Conservation (phyloP, 2,329 filamentous ascomycete genomes). For the Leptographium galeiforme region DNA sequence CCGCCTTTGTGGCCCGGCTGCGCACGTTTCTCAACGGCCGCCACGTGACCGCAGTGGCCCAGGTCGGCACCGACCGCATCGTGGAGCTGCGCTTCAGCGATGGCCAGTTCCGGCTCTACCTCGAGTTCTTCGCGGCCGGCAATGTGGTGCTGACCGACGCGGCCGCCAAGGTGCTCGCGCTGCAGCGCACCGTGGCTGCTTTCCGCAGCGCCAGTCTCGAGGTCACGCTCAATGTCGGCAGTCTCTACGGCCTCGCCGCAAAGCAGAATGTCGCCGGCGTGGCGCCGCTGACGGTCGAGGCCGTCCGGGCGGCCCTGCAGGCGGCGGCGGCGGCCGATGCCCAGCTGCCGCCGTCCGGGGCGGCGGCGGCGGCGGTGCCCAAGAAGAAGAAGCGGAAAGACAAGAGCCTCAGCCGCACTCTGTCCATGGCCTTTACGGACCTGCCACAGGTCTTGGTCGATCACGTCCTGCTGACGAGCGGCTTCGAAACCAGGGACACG, state of each 20-base stretch:
- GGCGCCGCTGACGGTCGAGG: slow-evolving; percentile 59
- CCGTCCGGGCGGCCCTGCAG: slow-evolving; percentile 55
- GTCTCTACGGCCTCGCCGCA: slow-evolving; percentile 44
- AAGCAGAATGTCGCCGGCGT: slow-evolving; percentile 49
- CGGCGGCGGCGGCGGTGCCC: neutral
- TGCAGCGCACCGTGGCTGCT: slow-evolving; percentile 41
- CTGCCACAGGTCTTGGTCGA: slow-evolving; percentile 80
- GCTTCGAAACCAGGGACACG: slow-evolving; percentile 51
- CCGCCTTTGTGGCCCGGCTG: slow-evolving; percentile 69
- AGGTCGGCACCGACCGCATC: slow-evolving; percentile 87
- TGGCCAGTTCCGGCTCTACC: slow-evolving; percentile 71
- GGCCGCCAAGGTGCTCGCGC: slow-evolving; percentile 66
- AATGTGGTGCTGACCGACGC: slow-evolving; percentile 88
- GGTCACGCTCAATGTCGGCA: slow-evolving; percentile 11
- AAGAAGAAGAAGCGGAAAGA: slow-evolving; percentile 61
- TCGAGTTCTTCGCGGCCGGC: slow-evolving; percentile 91
- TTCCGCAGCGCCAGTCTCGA: slow-evolving; percentile 12
- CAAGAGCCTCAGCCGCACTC: slow-evolving; percentile 63
- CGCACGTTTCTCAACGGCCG: slow-evolving; percentile 82
- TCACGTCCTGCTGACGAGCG: slow-evolving; percentile 56
- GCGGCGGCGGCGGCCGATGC: slow-evolving; percentile 37
- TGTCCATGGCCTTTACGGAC: slow-evolving; percentile 77
- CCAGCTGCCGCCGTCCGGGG: slow-evolving; percentile 13
- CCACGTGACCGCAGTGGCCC: slow-evolving; percentile 63
- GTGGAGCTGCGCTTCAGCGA: slow-evolving; percentile 89